phyloP scores from a whole-genome alignment of 805 yeast species.

The Monosporozyma yasuniensis region DNA sequence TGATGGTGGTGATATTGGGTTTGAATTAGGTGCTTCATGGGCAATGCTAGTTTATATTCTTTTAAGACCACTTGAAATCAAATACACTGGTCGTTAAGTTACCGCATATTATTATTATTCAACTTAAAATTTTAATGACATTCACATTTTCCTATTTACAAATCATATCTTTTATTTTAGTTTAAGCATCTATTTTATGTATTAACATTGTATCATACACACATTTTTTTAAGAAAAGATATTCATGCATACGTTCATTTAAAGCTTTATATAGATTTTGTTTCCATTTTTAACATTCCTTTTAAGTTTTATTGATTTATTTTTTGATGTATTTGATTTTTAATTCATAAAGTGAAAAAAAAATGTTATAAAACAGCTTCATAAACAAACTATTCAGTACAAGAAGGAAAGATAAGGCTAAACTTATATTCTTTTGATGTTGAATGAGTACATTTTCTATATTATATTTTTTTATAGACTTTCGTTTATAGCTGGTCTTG shows the following conservation, averaged over 20 bases:
- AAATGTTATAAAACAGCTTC: too few relatives aligned
- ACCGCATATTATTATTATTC: constrained; percentile 35
- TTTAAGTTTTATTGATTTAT: constrained; percentile 45
- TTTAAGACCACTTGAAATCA: constrained; percentile 57
- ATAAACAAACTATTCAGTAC: too few relatives aligned
- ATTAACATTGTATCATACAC: neutral
- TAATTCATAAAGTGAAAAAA: constrained; percentile 38
- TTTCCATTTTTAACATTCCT: neutral
- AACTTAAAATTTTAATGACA: neutral
- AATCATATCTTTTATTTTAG: neutral
- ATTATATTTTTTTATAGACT: constrained; percentile 14
- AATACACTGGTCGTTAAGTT: constrained; percentile 40
- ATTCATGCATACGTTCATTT: neutral
- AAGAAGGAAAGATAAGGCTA: neutral
- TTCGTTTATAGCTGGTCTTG: constrained; percentile 14
- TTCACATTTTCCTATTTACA: neutral
- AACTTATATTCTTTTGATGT: neutral
- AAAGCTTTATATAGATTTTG: constrained; percentile 40
- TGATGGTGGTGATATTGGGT: constrained; percentile 80
- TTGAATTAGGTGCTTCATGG: constrained; percentile 63
- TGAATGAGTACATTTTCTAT: neutral
- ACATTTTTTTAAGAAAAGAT: neutral
- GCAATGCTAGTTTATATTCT: constrained; percentile 52
- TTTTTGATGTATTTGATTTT: constrained; percentile 37
- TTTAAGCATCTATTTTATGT: neutral